Conservation (phyloP, 2,329 filamentous ascomycete species). For the Penicillium sp. region DNA sequence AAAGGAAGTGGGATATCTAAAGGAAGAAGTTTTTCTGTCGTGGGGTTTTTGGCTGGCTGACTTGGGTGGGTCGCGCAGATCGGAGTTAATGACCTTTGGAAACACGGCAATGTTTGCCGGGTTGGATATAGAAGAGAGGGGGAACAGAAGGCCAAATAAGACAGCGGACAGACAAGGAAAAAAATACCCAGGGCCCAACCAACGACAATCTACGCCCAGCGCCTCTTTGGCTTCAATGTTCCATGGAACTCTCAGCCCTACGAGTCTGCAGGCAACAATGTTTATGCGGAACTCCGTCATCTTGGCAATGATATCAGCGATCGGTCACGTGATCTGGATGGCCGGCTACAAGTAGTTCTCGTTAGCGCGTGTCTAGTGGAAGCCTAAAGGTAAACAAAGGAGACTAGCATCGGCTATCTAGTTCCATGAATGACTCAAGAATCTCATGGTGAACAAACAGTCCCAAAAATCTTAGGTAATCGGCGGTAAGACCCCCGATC, state of each 20-base stretch:
- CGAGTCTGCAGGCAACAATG: constrained; percentile 2
- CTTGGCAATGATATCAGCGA: background rate
- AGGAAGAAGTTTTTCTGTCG: constrained; percentile 1
- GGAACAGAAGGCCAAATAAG: background rate
- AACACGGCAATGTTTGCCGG: background rate
- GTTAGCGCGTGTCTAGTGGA: background rate
- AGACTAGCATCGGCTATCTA: background rate
- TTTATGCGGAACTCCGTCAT: background rate
- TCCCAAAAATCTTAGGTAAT: background rate
- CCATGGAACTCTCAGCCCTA: constrained; percentile 3
- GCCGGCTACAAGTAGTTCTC: background rate
- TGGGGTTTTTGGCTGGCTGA: constrained; percentile 15
- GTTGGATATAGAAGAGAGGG: background rate
- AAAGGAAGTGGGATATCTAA: constrained; percentile 2
- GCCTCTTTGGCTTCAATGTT: background rate
- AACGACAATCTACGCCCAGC: background rate
- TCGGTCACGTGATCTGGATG: background rate
- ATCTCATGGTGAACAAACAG: background rate
- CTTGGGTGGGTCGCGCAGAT: constrained; percentile 10
- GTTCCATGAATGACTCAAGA: background rate
- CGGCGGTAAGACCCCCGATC: background rate
- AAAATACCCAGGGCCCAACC: background rate
- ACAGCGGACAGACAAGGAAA: background rate
- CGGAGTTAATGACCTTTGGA: background rate
- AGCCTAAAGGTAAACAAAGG: background rate